Percentiles rank a stretch among this genome's conserved stretches.
These are phyloP conservation scores for Lonicera japonica DNA, from an alignment of 129 eudicot species.

Conservation along the genomic window DNA sequence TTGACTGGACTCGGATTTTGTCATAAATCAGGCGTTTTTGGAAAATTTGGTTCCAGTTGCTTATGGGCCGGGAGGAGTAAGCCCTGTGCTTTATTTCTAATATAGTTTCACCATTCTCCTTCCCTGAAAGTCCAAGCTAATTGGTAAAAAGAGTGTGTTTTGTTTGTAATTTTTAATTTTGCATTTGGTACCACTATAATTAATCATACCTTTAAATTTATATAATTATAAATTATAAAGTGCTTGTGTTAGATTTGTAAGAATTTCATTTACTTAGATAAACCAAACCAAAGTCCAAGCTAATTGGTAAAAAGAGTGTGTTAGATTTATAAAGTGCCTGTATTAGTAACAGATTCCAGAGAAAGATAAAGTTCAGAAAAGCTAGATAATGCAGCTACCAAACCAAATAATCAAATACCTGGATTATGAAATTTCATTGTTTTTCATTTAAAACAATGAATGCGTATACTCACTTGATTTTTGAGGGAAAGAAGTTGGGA, in stretches of 20 bases:
- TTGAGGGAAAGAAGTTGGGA: slow-evolving; percentile 33
- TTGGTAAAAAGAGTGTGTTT: too few species aligned
- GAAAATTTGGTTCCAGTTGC: slow-evolving; percentile 40
- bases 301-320: too few species aligned
- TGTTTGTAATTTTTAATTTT: too few species aligned
- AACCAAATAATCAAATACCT: too few species aligned
- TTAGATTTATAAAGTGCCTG: not conserved
- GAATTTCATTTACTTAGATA: too few species aligned
- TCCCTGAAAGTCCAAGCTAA: slow-evolving; percentile 51
- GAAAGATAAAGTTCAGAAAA: not conserved
- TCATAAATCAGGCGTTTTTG: slow-evolving; percentile 45
- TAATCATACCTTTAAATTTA: too few species aligned
- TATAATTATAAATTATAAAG: too few species aligned
- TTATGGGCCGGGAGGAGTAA: slow-evolving; percentile 26
- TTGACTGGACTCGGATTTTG: slow-evolving; percentile 45
- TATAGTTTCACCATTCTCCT: slow-evolving; percentile 51
- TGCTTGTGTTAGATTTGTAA: too few species aligned
- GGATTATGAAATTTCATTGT: too few species aligned
- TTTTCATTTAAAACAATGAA: not conserved
- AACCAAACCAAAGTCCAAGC: too few species aligned
- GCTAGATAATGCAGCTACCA: too few species aligned
- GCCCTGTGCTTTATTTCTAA: slow-evolving; percentile 68
- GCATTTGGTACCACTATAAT: too few species aligned
- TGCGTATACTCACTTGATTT: slow-evolving; percentile 57
- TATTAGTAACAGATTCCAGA: not conserved